These are phyloP conservation scores for Hypoxylon sp. DNA, from an alignment of 2,329 filamentous ascomycete genomes.

Conservation along the genomic window DNA sequence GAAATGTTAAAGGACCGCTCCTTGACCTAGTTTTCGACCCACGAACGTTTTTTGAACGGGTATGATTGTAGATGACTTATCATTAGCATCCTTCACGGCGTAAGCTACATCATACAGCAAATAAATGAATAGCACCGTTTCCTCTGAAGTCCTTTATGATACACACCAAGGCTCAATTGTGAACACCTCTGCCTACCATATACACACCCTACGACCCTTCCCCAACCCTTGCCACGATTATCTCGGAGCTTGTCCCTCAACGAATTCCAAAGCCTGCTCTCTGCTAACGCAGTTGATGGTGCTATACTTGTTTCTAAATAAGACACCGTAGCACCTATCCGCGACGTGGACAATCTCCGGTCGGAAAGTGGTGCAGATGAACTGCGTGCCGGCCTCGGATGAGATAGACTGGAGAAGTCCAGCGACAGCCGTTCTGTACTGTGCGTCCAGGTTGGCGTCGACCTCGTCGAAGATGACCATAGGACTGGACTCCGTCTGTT, in stretches of 20 bases:
- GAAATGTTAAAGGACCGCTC: too few species aligned
- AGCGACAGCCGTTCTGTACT: slow-evolving; percentile 96
- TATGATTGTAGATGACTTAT: slow-evolving; percentile 11
- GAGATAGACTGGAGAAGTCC: slow-evolving; percentile 87
- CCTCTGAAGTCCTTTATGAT: slow-evolving; percentile 27
- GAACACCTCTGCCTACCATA: slow-evolving; percentile 24
- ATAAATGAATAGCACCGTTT: slow-evolving; percentile 13
- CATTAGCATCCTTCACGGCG: slow-evolving; percentile 36
- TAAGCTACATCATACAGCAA: slow-evolving; percentile 30
- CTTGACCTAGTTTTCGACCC: too few species aligned
- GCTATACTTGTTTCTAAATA: slow-evolving; percentile 93
- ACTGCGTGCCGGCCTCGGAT: slow-evolving; percentile 77
- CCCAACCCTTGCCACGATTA: slow-evolving; percentile 35
- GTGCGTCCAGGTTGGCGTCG: slow-evolving; percentile 96
- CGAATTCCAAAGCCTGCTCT: slow-evolving; percentile 92
- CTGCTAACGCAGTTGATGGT: slow-evolving; percentile 90
- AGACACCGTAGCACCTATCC: slow-evolving; percentile 98
- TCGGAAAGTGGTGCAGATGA: slow-evolving; percentile 98
- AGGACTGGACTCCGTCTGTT: slow-evolving; percentile 95
- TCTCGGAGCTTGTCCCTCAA: slow-evolving; percentile 80
- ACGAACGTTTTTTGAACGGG: neutral
- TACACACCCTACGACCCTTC: slow-evolving; percentile 18
- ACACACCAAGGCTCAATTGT: slow-evolving; percentile 23
- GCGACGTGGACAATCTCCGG: slow-evolving; percentile 96
- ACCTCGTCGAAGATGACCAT: slow-evolving; percentile 99